A percentile compares a stretch with the other conserved stretches of the same genome.
Conservation (phyloP, 352 stramenopile genomes). For the Aphanomyces stellatus region DNA sequence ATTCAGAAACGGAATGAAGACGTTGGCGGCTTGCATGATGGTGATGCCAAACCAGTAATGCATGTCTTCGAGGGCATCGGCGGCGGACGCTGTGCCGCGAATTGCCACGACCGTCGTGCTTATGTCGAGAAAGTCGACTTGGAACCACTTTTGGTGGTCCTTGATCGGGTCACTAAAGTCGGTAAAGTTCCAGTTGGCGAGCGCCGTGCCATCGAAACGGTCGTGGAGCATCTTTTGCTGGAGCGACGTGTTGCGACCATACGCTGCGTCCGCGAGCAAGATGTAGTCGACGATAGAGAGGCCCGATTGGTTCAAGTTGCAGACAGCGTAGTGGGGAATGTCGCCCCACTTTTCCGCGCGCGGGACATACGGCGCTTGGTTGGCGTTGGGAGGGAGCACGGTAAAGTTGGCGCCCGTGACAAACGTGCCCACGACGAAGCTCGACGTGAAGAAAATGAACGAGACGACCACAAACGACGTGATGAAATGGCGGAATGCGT, state of each 20-base stretch:
- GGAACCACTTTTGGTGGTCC: slow-evolving; percentile 74
- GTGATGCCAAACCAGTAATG: slow-evolving; percentile 83
- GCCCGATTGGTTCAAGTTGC: slow-evolving; percentile 45
- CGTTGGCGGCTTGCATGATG: slow-evolving; percentile 80
- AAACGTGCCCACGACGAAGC: slow-evolving; percentile 80
- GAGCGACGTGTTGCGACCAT: slow-evolving; percentile 66
- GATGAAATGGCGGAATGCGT: slow-evolving; percentile 81
- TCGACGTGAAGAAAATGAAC: slow-evolving; percentile 83
- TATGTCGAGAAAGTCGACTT: slow-evolving; percentile 72
- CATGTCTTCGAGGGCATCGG: slow-evolving; percentile 76
- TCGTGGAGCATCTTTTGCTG: slow-evolving; percentile 68
- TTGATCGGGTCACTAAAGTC: slow-evolving; percentile 50
- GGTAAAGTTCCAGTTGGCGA: slow-evolving; percentile 70
- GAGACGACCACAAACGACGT: slow-evolving; percentile 74
- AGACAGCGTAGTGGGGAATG: slow-evolving; percentile 74
- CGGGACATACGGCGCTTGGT: slow-evolving; percentile 41
- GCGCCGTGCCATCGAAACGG: slow-evolving; percentile 69
- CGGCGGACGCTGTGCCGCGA: slow-evolving; percentile 69
- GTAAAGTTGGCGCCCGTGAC: slow-evolving; percentile 78
- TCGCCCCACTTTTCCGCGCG: slow-evolving; percentile 34
- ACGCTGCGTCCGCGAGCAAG: slow-evolving; percentile 72
- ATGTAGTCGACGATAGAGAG: slow-evolving; percentile 79
- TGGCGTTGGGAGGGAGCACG: slow-evolving; percentile 47
- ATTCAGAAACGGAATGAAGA: slow-evolving; percentile 81
- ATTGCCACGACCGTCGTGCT: slow-evolving; percentile 83